These are phyloP conservation scores for Tausonia pullulans DNA, from an alignment of 1,284 basidiomycete species.

Conservation along the genomic window DNA sequence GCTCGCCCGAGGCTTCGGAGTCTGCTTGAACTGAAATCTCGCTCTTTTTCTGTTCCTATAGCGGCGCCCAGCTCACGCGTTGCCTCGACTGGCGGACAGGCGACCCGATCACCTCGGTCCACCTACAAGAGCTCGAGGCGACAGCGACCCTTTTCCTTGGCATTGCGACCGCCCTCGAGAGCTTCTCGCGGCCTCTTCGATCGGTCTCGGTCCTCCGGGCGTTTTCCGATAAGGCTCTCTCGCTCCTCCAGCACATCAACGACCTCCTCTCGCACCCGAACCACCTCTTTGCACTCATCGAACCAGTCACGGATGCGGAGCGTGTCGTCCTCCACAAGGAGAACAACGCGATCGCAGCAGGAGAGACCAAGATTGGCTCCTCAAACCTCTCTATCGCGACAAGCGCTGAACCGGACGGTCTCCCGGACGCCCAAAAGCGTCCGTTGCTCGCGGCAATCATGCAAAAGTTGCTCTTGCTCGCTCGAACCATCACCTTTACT, in stretches of 20 bases:
- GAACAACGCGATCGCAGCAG: conserved; percentile 32
- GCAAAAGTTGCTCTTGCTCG: conserved; percentile 54
- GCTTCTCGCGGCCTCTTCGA: conserved; percentile 36
- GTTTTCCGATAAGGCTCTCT: conserved; percentile 54
- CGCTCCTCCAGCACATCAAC: conserved; percentile 74
- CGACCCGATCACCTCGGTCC: conserved; percentile 55
- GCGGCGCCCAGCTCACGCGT: conserved; percentile 60
- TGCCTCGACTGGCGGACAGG: conserved; percentile 69
- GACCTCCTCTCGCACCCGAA: conserved; percentile 85
- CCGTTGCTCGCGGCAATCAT: conserved; percentile 60
- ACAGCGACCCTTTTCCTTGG: conserved; percentile 62
- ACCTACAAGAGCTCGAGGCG: conserved; percentile 70
- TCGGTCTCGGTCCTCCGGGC: conserved; percentile 51
- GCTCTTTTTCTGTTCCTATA: background rate
- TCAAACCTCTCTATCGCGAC: background rate
- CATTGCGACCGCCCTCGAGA: conserved; percentile 44
- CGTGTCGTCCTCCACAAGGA: conserved; percentile 45
- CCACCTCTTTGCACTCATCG: conserved; percentile 65
- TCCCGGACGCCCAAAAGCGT: conserved; percentile 49
- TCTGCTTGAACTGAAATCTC: background rate
- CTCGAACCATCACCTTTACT: conserved; percentile 55
- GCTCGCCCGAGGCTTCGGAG: background rate
- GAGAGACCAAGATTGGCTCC: background rate
- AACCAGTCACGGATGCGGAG: conserved; percentile 69
- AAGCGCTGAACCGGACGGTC: conserved; percentile 18